Evolutionary conservation across 2,329 filamentous ascomycete species (phyloP), one percentile per base, ranked within the genome.

Genomic region (Celoporthe dispersa): DNA sequence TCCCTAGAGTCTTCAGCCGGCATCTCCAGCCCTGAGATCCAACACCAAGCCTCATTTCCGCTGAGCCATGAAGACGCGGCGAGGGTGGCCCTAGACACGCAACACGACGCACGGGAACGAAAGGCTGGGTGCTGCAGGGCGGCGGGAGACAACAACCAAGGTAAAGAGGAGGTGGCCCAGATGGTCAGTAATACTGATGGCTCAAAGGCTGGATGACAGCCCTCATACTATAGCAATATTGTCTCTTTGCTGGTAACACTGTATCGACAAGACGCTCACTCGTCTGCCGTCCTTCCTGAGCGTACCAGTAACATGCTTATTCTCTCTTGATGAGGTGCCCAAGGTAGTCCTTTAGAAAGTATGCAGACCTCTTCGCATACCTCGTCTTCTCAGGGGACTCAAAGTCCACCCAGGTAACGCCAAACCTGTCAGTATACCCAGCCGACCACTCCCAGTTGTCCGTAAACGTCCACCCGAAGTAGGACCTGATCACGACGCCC

Each of bases 371-470:
- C 72, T 81, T 81, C 1, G 80, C 76, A 71, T 78, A 79, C 63
- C 80, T 74, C 66, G 76, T 79, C 72, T 78, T 80, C 44, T 79
- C 75, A 0, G 74, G 73, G 14, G 76, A 78, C 31, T 80, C 75
- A 67, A 80, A 82, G 67, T 83, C 80, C 6, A 83, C 75, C 79
- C 80, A 83, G 0, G 79, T 81, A 11, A 77, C 77, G 0, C 81
- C 81, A 55, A 83, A 83, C 0, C 81, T 74, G 69, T 81, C 80
- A 0, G 77, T 79, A 67, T 75, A 82, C 0, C 81, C 81, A 1
- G 79, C 79, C n/a, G 80, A 78, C 81, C 81, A 83, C 70, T 83
- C 79, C 80, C 81, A 82, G n/a, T 83, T 83, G 66, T 83, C 81
- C 0, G 78, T 79, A 57, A 82, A 81, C 0, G 80, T 81, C 81